phyloP scores from a whole-genome alignment of 805 yeast species.

The Cyberlindnera bimundalis region DNA sequence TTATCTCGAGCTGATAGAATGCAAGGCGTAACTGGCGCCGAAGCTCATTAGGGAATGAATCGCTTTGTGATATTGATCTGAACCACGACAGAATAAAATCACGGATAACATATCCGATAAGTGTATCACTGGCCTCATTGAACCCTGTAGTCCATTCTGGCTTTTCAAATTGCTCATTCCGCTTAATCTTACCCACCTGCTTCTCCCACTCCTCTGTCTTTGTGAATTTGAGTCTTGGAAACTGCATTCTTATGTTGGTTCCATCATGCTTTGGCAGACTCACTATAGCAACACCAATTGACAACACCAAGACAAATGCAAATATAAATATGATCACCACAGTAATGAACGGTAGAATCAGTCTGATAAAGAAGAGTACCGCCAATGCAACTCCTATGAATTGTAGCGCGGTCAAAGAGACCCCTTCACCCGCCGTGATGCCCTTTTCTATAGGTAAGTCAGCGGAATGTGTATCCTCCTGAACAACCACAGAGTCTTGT shows the following conservation, averaged over 20 bases:
- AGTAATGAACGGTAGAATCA: slow-evolving; percentile 10
- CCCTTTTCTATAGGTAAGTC: no score
- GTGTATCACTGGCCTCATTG: slow-evolving; percentile 41
- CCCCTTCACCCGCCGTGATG: not conserved
- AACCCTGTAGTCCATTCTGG: slow-evolving; percentile 9
- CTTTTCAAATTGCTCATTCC: slow-evolving; percentile 10
- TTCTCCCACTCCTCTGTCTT: slow-evolving; percentile 30
- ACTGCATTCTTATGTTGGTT: slow-evolving; percentile 5
- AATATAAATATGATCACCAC: not conserved
- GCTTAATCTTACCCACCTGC: slow-evolving; percentile 19
- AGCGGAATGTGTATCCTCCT: no score
- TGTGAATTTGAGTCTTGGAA: slow-evolving; percentile 29
- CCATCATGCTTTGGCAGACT: slow-evolving; percentile 12
- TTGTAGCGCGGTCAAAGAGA: slow-evolving; percentile 5
- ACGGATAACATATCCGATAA: slow-evolving; percentile 43
- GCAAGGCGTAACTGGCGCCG: slow-evolving; percentile 40
- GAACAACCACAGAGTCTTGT: no score
- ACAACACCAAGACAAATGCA: not conserved
- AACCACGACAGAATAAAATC: slow-evolving; percentile 62
- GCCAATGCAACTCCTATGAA: slow-evolving; percentile 5
- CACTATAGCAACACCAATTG: slow-evolving; percentile 4
- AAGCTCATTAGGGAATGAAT: slow-evolving; percentile 40
- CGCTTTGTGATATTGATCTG: slow-evolving; percentile 37
- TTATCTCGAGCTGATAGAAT: slow-evolving; percentile 37
- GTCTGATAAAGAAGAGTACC: slow-evolving; percentile 7